phyloP scores from a whole-genome alignment of 2,329 filamentous ascomycete species.

The Zymoseptoria pseudotritici region DNA sequence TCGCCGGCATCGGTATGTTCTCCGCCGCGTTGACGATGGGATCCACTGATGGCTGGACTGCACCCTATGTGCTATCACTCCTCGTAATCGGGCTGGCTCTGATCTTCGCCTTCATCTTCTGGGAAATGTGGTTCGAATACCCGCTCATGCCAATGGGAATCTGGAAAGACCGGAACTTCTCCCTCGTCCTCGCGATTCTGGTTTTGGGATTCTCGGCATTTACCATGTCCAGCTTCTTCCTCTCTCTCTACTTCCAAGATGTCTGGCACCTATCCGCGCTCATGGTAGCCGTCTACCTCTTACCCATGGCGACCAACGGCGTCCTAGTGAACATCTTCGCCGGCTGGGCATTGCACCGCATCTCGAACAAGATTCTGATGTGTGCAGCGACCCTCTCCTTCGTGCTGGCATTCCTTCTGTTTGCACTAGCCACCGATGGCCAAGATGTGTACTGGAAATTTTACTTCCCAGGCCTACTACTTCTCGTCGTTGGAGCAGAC shows the following conservation, averaged over 20 bases:
- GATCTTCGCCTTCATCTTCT: conserved; percentile 52
- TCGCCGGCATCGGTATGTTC: conserved; percentile 59
- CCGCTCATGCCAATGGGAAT: conserved; percentile 48
- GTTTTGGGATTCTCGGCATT: conserved; percentile 59
- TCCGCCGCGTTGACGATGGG: conserved; percentile 52
- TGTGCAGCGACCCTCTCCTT: conserved; percentile 43
- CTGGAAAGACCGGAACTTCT: conserved; percentile 58
- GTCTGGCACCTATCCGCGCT: conserved; percentile 47
- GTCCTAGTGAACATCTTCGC: conserved; percentile 57
- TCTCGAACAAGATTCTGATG: conserved; percentile 60
- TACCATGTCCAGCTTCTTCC: conserved; percentile 33
- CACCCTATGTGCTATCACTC: conserved; percentile 54
- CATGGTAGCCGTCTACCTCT: conserved; percentile 53
- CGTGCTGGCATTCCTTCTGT: conserved; percentile 43
- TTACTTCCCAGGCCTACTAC: conserved; percentile 53
- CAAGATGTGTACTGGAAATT: conserved; percentile 58
- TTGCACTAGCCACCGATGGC: conserved; percentile 47
- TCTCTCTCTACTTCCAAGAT: conserved; percentile 58
- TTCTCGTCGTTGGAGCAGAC: conserved; percentile 59
- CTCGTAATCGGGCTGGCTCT: conserved; percentile 53
- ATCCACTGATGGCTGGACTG: conserved; percentile 56
- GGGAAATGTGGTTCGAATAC: conserved; percentile 49
- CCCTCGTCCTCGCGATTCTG: conserved; percentile 51
- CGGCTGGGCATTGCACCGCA: conserved; percentile 52
- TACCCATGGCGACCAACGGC: conserved; percentile 59